A percentile compares a stretch with the other conserved stretches of the same genome.
Evolutionary conservation across 352 stramenopile genomes (phyloP).

Genomic region (Globisporangium radiosum): DNA sequence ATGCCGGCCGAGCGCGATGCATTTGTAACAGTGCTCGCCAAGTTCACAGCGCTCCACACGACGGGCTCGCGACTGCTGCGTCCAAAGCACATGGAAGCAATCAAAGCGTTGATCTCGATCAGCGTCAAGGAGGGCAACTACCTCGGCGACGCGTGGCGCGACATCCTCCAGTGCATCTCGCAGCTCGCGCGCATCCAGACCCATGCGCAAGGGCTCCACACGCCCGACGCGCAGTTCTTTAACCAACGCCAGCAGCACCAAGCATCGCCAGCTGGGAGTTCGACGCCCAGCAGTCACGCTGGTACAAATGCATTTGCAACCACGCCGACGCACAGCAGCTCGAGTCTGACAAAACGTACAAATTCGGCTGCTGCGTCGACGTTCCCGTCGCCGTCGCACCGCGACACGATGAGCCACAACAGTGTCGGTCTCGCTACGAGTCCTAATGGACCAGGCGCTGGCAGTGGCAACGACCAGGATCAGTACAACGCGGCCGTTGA

Average conservation of each 20-base stretch:
- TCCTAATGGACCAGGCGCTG: constrained; percentile 8
- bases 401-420: constrained; percentile 26
- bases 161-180: constrained; percentile 96
- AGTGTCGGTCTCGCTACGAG: no score
- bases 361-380: constrained; percentile 16
- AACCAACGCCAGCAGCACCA: constrained; percentile 27
- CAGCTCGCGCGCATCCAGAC: constrained; percentile 96
- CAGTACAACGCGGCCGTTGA: constrained; percentile 68
- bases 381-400: constrained; percentile 49
- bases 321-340: constrained; percentile 19
- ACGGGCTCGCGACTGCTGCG: constrained; percentile 92
- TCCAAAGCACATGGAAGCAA: constrained; percentile 96
- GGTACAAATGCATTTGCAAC: neutral
- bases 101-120: constrained; percentile 95
- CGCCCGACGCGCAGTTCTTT: constrained; percentile 76
- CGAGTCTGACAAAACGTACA: constrained; percentile 7
- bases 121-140: constrained; percentile 96
- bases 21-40: constrained; percentile 94
- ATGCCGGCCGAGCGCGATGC: constrained; percentile 94
- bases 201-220: constrained; percentile 87
- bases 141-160: constrained; percentile 94
- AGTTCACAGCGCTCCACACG: constrained; percentile 94
- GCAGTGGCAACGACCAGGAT: constrained; percentile 26
- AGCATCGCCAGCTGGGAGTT: constrained; percentile 22
- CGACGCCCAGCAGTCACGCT: constrained; percentile 11